Base-by-base conservation (phyloP, 345 rosid species). In the Euphorbia pulcherrima region DNA sequence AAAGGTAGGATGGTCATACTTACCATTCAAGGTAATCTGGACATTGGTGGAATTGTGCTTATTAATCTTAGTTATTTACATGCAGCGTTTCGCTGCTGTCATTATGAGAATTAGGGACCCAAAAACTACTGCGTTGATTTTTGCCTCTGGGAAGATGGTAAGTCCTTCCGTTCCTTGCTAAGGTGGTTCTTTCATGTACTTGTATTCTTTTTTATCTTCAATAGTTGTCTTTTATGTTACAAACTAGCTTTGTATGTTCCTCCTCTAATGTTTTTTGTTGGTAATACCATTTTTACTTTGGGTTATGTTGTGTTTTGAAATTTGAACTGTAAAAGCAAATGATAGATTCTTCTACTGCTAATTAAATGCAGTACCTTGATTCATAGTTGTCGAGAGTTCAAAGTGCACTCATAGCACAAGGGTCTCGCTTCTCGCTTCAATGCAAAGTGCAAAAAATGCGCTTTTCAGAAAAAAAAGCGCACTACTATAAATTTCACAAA, bases 71-170 rank as follows among this genome's bases (percentile, higher is more conserved):
- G 16, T 20, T 60, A 30, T 77, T 55, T 67, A 41, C 61, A 24
- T 68, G 59, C 81, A 88, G 92, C 94, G 97, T 79, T 92, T 92
- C 65, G 97, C 98, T 81, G 98, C 98, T 0, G 95, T 92, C 2
- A 90, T 92, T 55, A 92, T 92, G 98, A 84, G 98, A 81, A 92
- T 92, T 18, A 86, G 92, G 79, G 95, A 92, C 40, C 97, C 97
- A 10, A 92, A 92, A 79, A 90, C 98, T 0, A 92, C 97, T 0
- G 98, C 97, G 0, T 78, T 92, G 81, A 88, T 92, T 60, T 92
- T 92, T 79, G 92, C 97, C 17, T 92, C 98, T 0, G 98, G 98
- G 12, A 90, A 92, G 84, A 88, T 92, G 97, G 95, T 90, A 64
- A 79, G 87, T 74, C 61, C 17, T 53, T 23, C 72, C 8, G 6